phyloP scores from a whole-genome alignment of 768 basidiomycete genomes.

The Lactarius sanguifluus region DNA sequence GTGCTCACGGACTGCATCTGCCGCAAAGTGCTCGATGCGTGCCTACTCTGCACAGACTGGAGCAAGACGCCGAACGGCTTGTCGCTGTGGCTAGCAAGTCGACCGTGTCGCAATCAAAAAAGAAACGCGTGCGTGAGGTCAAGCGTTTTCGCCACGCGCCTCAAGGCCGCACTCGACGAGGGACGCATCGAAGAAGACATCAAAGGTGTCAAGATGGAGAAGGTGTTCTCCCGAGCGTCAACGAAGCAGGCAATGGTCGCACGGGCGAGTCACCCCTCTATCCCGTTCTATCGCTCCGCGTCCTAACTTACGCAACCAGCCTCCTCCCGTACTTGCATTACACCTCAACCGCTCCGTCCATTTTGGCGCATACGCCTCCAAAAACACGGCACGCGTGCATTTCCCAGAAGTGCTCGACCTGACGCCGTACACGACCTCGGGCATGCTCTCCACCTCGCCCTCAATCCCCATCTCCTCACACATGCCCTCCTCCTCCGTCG shows the following conservation, averaged over 20 bases:
- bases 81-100: constrained; percentile 35
- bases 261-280: constrained; percentile 52
- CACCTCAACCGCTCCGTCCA: constrained; percentile 93
- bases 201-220: constrained; percentile 77
- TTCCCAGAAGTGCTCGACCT: constrained; percentile 91
- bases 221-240: constrained; percentile 67
- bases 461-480: constrained; percentile 70
- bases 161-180: constrained; percentile 65
- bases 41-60: constrained; percentile 69
- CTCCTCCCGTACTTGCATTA: constrained; percentile 81
- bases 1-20: constrained; percentile 90
- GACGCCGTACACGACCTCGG: constrained; percentile 83
- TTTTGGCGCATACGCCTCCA: constrained; percentile 70
- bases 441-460: constrained; percentile 68
- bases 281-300: constrained; percentile 10
- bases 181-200: constrained; percentile 83
- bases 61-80: constrained; percentile 62
- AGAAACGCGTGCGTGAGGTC: constrained; percentile 71
- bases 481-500: constrained; percentile 44
- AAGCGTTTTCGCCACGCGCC: constrained; percentile 58
- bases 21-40: constrained; percentile 82
- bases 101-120: constrained; percentile 66
- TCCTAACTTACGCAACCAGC: constrained; percentile 42
- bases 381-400: constrained; percentile 77
- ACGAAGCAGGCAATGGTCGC: constrained; percentile 94